These are phyloP conservation scores for Fraxinus sp. DNA, from an alignment of 305 asterid genomes.

Conservation along the genomic window DNA sequence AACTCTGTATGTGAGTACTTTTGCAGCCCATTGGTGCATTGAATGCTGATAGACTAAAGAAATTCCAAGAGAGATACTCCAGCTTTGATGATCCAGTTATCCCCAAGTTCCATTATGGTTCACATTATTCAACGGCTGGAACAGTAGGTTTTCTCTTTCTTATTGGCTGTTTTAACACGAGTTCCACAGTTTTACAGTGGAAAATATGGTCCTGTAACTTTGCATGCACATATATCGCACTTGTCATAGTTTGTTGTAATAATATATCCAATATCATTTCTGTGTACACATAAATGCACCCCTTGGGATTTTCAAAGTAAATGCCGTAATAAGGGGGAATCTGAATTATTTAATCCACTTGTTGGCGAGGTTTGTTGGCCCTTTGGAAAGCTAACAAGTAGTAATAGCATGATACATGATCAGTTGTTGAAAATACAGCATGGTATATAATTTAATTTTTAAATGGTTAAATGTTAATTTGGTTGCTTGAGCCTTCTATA, in stretches of 20 bases:
- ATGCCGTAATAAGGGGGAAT: constrained; percentile 7
- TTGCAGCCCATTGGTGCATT: constrained; percentile 97
- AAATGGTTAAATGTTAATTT: constrained; percentile 7
- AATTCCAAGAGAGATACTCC: constrained; percentile 93
- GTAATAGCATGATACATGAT: constrained; percentile 19
- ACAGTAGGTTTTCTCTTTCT: constrained; percentile 52
- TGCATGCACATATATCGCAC: background rate
- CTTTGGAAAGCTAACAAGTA: constrained; percentile 21
- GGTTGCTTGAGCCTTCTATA: constrained; percentile 18
- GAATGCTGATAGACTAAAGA: constrained; percentile 73
- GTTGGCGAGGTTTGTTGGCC: background rate
- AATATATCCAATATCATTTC: constrained; percentile 1
- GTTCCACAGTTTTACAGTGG: background rate
- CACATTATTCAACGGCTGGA: constrained; percentile 99
- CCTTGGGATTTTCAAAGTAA: constrained; percentile 14
- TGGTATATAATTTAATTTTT: constrained; percentile 3
- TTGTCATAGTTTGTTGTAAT: constrained; percentile 16
- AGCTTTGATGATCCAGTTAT: constrained; percentile 91
- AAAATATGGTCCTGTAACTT: background rate
- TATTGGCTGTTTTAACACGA: background rate
- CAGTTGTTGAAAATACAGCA: constrained; percentile 12
- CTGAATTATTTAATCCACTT: constrained; percentile 7
- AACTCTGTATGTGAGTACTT: constrained; percentile 21
- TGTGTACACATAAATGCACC: constrained; percentile 8
- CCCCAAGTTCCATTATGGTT: constrained; percentile 96